Conservation (phyloP, 23 red algal species). For the Chondrus crispus region DNA sequence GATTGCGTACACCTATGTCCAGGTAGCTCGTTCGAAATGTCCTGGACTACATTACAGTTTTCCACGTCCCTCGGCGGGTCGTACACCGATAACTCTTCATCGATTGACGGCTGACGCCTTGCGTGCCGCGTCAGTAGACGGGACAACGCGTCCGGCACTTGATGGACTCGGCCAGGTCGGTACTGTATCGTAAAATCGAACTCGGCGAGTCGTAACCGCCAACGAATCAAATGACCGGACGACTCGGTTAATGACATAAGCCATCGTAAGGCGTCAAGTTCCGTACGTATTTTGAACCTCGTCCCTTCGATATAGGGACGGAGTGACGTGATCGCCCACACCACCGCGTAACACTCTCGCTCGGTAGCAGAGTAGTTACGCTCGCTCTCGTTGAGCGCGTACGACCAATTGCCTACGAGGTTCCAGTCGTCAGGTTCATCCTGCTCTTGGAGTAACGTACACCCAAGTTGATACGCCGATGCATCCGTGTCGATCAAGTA, state of each 20-base stretch:
- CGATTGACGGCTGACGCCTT: too few relatives aligned
- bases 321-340: slow-evolving; percentile 11
- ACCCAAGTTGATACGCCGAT: neutral
- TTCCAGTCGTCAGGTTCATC: neutral
- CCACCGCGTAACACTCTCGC: slow-evolving; percentile 10
- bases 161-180: neutral
- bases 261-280: slow-evolving; percentile 11
- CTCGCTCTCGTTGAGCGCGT: neutral
- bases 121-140: slow-evolving; percentile 24
- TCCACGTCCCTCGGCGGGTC: too few relatives aligned
- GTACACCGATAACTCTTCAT: too few relatives aligned
- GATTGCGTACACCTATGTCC: too few relatives aligned
- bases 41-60: too few relatives aligned
- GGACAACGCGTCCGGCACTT: neutral
- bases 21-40: too few relatives aligned
- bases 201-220: neutral
- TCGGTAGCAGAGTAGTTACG: slow-evolving; percentile 2
- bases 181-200: slow-evolving; percentile 32
- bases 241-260: neutral
- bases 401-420: slow-evolving; percentile 2
- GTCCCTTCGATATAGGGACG: slow-evolving; percentile 22
- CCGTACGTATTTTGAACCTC: neutral
- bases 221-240: neutral
- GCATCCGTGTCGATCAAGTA: slow-evolving; percentile 46
- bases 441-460: slow-evolving; percentile 21